phyloP scores from a whole-genome alignment of 305 asterid genomes.

The Solanum chacoense region DNA sequence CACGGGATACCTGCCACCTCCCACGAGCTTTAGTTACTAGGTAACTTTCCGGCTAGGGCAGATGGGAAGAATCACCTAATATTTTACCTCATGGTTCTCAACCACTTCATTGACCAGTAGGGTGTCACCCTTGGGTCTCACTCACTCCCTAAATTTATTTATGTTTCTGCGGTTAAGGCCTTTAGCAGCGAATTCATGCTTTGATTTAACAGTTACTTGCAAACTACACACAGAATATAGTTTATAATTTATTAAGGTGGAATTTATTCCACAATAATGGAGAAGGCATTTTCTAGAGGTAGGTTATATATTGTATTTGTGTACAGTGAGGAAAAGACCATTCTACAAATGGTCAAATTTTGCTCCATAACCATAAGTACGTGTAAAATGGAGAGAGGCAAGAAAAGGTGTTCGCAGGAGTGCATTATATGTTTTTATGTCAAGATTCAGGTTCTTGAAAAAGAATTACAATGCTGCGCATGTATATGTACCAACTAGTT shows the following conservation, averaged over 20 bases:
- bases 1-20: not conserved
- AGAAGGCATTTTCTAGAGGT: not conserved
- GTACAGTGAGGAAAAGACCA: not conserved
- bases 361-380: not conserved
- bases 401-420: not conserved
- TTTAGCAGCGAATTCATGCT: not conserved
- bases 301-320: not conserved
- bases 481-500: not conserved
- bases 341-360: not conserved
- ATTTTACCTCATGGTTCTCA: not conserved
- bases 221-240: not conserved
- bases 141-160: not conserved
- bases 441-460: not conserved
- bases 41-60: not conserved
- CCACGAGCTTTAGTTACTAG: not conserved
- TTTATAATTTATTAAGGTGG: too few species aligned
- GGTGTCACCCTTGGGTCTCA: not conserved
- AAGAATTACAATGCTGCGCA: not conserved
- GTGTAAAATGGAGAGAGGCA: not conserved
- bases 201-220: not conserved
- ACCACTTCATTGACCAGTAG: too few species aligned
- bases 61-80: not conserved
- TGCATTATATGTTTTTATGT: not conserved
- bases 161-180: not conserved
- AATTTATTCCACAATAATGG: not conserved